Evolutionary conservation across 345 rosid species (phyloP).

Genomic region (Reutealis trisperma): DNA sequence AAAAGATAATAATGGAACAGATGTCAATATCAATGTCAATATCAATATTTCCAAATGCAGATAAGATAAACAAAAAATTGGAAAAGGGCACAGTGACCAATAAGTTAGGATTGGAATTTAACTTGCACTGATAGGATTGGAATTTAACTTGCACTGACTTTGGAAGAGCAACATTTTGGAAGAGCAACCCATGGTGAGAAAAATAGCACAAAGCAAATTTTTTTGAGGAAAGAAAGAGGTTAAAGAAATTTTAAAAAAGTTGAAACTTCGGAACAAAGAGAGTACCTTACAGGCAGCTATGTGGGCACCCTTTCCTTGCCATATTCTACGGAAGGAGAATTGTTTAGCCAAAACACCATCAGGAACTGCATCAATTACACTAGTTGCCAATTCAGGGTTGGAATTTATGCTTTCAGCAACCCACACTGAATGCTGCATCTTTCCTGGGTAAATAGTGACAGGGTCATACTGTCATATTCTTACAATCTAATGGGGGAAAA

Average conservation of each 20-base stretch:
- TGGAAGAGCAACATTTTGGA: slow-evolving; percentile 1
- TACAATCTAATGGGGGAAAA: slow-evolving; percentile 14
- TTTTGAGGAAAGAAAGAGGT: neutral
- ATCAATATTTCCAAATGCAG: slow-evolving; percentile 6
- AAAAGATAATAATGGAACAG: slow-evolving; percentile 11
- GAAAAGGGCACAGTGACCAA: neutral
- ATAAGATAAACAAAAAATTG: neutral
- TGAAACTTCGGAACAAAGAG: neutral
- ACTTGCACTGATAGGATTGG: neutral
- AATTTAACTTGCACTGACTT: neutral
- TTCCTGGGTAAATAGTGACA: slow-evolving; percentile 49
- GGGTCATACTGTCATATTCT: slow-evolving; percentile 9
- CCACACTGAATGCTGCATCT: slow-evolving; percentile 96
- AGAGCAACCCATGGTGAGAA: neutral
- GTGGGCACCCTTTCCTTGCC: slow-evolving; percentile 92
- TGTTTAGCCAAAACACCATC: slow-evolving; percentile 50
- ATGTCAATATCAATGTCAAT: neutral
- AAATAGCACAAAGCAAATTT: neutral
- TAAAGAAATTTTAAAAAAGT: neutral
- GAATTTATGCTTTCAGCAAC: slow-evolving; percentile 66
- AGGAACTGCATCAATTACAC: slow-evolving; percentile 45
- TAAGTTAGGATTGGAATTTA: neutral
- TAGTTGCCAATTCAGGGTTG: slow-evolving; percentile 47
- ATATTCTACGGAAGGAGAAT: slow-evolving; percentile 77
- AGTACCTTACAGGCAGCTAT: slow-evolving; percentile 74